These are phyloP conservation scores for Rhodotorula sphaerocarpa DNA, from an alignment of 768 basidiomycete species.

Conservation along the genomic window DNA sequence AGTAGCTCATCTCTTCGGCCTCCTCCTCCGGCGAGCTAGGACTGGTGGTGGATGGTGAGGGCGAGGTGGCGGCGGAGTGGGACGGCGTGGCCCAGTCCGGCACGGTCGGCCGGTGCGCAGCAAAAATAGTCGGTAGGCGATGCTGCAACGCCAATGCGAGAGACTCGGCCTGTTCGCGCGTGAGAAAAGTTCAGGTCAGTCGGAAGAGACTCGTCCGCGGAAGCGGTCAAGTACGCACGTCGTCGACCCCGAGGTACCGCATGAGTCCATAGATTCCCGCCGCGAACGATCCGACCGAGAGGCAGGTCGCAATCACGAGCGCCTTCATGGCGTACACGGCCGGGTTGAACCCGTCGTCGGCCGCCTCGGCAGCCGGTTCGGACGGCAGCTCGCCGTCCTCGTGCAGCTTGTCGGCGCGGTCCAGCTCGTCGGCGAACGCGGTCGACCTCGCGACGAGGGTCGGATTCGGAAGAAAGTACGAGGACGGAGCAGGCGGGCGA, in stretches of 20 bases:
- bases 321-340: conserved; percentile 31
- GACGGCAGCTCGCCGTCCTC: conserved; percentile 14
- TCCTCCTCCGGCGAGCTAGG: neutral
- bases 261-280: conserved; percentile 17
- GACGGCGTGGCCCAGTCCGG: conserved; percentile 24
- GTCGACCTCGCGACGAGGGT: conserved; percentile 8
- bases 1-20: conserved; percentile 24
- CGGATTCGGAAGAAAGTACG: conserved; percentile 33
- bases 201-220: too few species aligned
- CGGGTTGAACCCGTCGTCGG: conserved; percentile 35
- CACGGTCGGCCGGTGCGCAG: conserved; percentile 7
- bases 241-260: conserved; percentile 18
- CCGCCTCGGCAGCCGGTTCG: neutral
- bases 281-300: conserved; percentile 23
- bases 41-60: too few species aligned
- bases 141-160: conserved; percentile 22
- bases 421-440: conserved; percentile 12
- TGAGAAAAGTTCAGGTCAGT: neutral
- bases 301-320: conserved; percentile 27
- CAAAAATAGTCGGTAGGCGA: conserved; percentile 3
- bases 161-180: conserved; percentile 17
- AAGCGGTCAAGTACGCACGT: conserved; percentile 25
- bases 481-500: neutral
- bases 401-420: conserved; percentile 25
- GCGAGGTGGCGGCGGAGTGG: neutral